Percentiles rank a stretch among this genome's conserved stretches.
Conservation (phyloP, 192 early-diverging fungal genomes). For the Entomortierella chlamydospora region DNA sequence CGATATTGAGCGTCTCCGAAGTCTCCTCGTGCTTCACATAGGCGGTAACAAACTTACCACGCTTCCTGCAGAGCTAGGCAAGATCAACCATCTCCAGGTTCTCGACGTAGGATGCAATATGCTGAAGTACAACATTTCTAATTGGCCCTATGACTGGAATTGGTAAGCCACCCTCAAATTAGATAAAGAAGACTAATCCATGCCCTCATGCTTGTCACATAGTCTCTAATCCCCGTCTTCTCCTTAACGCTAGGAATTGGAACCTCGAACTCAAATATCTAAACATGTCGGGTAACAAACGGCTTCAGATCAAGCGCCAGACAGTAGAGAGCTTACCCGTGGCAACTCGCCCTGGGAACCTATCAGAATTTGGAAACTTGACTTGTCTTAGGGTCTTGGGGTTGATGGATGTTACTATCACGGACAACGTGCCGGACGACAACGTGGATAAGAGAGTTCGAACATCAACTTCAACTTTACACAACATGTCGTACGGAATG, state of each 20-base stretch:
- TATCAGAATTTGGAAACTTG: slow-evolving; percentile 82
- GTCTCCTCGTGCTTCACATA: slow-evolving; percentile 79
- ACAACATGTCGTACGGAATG: slow-evolving; percentile 88
- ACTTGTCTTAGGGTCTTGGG: slow-evolving; percentile 84
- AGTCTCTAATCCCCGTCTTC: too few species aligned
- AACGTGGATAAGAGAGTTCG: slow-evolving; percentile 82
- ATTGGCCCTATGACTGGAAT: slow-evolving; percentile 97
- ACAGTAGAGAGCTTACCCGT: slow-evolving; percentile 56
- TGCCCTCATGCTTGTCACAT: too few species aligned
- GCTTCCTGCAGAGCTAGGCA: slow-evolving; percentile 91
- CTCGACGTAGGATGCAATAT: slow-evolving; percentile 90
- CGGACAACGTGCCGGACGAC: slow-evolving; percentile 80
- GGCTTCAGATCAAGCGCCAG: slow-evolving; percentile 84
- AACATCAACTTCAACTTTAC: slow-evolving; percentile 85
- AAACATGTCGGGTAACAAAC: slow-evolving; percentile 92
- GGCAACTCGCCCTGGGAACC: slow-evolving; percentile 60
- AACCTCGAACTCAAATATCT: slow-evolving; percentile 92
- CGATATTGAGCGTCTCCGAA: slow-evolving; percentile 79
- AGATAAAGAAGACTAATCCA: too few species aligned
- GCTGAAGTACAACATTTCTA: slow-evolving; percentile 92
- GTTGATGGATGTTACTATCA: slow-evolving; percentile 88
- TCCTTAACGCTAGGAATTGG: slow-evolving; percentile 84
- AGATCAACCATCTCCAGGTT: slow-evolving; percentile 81
- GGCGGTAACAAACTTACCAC: slow-evolving; percentile 93
- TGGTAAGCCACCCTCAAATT: too few species aligned